Evolutionary conservation across 75 land plant species (phyloP).

Genomic region (Cupressus sempervirens): DNA sequence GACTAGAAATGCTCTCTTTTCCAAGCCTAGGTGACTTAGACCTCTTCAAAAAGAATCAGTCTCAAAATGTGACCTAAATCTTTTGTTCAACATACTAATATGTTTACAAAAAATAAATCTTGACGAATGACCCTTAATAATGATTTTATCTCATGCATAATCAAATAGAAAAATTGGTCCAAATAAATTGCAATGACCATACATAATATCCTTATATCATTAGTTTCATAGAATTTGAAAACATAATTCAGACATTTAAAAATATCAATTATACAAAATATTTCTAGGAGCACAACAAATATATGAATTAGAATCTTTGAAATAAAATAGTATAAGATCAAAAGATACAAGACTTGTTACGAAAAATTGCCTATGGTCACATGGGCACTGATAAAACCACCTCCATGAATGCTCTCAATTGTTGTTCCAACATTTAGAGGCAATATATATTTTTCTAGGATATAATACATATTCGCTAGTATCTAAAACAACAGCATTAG

Average conservation of each 20-base stretch:
- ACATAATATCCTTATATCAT: not conserved
- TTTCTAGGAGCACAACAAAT: not conserved
- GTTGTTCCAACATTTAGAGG: conserved; percentile 43
- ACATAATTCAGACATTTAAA: not conserved
- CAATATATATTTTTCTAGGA: conserved; percentile 77
- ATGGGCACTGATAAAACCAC: conserved; percentile 40
- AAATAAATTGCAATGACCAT: not conserved
- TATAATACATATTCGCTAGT: conserved; percentile 73
- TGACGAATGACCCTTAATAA: not conserved
- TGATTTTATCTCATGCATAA: not conserved
- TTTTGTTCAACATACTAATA: too few relatives aligned
- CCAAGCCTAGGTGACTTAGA: too few relatives aligned
- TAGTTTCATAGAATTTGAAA: not conserved
- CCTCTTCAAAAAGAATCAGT: not conserved
- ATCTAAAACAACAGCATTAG: conserved; percentile 68
- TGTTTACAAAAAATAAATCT: not conserved
- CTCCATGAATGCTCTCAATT: conserved; percentile 26
- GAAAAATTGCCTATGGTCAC: conserved; percentile 59
- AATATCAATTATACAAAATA: not conserved
- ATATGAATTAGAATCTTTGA: conserved; percentile 23
- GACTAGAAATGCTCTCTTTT: too few relatives aligned
- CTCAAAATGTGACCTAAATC: not conserved
- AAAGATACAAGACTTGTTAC: not conserved
- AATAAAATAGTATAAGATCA: conserved; percentile 17
- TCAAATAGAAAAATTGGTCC: not conserved